Percentiles rank a stretch among this genome's conserved stretches.
Evolutionary conservation across 176 grass and related monocot species (phyloP).

Genomic region (Microstegium vimineum): DNA sequence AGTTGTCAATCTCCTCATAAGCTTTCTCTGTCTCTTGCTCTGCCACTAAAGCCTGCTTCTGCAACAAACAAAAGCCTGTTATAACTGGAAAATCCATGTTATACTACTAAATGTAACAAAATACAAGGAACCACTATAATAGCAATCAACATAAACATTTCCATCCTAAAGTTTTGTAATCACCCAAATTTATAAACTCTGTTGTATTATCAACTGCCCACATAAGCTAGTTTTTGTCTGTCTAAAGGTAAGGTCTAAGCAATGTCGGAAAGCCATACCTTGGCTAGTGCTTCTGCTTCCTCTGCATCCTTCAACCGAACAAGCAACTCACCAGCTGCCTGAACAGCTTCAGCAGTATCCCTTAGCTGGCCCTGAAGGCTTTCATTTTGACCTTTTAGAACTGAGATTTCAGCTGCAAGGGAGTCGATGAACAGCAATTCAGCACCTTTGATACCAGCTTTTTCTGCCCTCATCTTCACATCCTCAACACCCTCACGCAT

Average conservation of each 20-base stretch:
- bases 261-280: constrained; percentile 44
- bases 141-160: background rate
- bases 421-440: constrained; percentile 73
- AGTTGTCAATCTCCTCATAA: constrained; percentile 74
- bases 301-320: constrained; percentile 82
- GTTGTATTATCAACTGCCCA: background rate
- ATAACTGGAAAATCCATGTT: background rate
- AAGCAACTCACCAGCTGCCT: constrained; percentile 91
- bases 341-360: constrained; percentile 92
- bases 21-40: constrained; percentile 89
- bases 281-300: constrained; percentile 48
- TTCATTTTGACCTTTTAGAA: constrained; percentile 69
- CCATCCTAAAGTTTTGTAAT: background rate
- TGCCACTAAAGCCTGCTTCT: constrained; percentile 58
- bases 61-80: constrained; percentile 9
- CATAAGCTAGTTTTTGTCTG: background rate
- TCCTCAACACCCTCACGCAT: constrained; percentile 86
- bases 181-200: background rate
- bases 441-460: constrained; percentile 64
- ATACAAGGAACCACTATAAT: background rate
- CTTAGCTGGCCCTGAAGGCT: constrained; percentile 69
- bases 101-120: background rate
- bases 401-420: constrained; percentile 71
- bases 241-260: background rate
- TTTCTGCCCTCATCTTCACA: constrained; percentile 66